Evolutionary conservation across 176 grass and related monocot genomes (phyloP).

Genomic region (Areca catechu): DNA sequence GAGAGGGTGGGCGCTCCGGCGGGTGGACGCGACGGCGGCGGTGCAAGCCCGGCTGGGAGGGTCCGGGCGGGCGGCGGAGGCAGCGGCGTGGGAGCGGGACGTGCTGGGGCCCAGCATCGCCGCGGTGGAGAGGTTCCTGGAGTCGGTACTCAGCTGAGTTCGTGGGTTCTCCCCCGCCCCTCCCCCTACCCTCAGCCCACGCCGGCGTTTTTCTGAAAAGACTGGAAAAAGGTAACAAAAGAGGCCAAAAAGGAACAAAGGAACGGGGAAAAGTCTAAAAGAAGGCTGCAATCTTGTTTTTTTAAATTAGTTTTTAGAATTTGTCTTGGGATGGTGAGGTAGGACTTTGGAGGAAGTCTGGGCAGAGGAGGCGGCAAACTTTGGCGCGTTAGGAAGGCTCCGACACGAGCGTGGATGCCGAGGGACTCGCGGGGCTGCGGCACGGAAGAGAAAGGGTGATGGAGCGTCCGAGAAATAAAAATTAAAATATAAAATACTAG

Average conservation of each 20-base stretch:
- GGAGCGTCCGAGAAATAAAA: too few species aligned
- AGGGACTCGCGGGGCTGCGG: neutral
- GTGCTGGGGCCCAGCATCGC: slow-evolving; percentile 38
- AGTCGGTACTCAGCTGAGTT: too few species aligned
- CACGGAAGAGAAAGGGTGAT: too few species aligned
- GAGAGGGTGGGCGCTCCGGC: slow-evolving; percentile 43
- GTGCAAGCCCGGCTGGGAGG: slow-evolving; percentile 29
- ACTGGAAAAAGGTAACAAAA: too few species aligned
- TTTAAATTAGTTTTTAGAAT: neutral
- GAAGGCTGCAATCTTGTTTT: neutral
- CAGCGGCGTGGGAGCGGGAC: slow-evolving; percentile 43
- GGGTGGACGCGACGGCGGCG: slow-evolving; percentile 45
- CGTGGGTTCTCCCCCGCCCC: too few species aligned
- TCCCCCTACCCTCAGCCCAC: too few species aligned
- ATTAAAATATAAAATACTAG: too few species aligned
- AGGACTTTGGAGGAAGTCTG: neutral
- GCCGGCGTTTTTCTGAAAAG: too few species aligned
- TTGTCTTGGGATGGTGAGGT: slow-evolving; percentile 7
- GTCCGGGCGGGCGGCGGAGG: neutral
- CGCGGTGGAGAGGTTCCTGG: slow-evolving; percentile 41
- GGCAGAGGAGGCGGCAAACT: slow-evolving; percentile 21
- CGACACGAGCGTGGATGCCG: slow-evolving; percentile 22
- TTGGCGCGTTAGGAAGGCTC: slow-evolving; percentile 27
- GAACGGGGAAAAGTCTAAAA: neutral
- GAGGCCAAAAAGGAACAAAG: neutral